phyloP scores from a whole-genome alignment of 179 eudicot species.

The Beta lomatogona region DNA sequence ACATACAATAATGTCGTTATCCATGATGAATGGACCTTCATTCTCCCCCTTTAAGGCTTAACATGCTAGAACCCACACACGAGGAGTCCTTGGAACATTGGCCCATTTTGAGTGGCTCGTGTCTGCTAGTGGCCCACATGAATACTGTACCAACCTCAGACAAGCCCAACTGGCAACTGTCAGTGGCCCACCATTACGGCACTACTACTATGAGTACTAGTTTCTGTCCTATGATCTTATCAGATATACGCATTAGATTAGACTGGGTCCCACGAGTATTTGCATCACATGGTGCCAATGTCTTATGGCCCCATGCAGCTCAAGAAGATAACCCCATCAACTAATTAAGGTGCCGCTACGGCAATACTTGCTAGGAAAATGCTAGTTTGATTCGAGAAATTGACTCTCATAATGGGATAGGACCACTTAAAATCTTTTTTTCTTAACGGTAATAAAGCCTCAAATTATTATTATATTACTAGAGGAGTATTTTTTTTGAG shows the following conservation, averaged over 20 bases:
- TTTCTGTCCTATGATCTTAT: neutral
- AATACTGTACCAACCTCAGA: neutral
- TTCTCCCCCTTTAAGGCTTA: neutral
- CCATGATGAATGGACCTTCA: neutral
- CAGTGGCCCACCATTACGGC: slow-evolving; percentile 7
- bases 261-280: neutral
- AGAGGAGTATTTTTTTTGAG: no score
- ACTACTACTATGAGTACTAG: neutral
- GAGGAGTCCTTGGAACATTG: neutral
- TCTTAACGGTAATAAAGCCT: no score
- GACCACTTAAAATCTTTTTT: no score
- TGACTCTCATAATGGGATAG: no score
- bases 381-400: neutral
- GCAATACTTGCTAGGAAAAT: neutral
- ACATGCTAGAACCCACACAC: neutral
- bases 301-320: neutral
- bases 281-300: slow-evolving; percentile 5
- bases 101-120: neutral
- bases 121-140: neutral
- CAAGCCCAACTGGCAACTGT: slow-evolving; percentile 8
- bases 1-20: no score
- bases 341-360: neutral
- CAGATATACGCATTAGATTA: neutral
- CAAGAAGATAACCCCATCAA: neutral
- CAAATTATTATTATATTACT: no score